Base-by-base conservation (phyloP, 306 rosid species). In the Mimosa pudica region DNA sequence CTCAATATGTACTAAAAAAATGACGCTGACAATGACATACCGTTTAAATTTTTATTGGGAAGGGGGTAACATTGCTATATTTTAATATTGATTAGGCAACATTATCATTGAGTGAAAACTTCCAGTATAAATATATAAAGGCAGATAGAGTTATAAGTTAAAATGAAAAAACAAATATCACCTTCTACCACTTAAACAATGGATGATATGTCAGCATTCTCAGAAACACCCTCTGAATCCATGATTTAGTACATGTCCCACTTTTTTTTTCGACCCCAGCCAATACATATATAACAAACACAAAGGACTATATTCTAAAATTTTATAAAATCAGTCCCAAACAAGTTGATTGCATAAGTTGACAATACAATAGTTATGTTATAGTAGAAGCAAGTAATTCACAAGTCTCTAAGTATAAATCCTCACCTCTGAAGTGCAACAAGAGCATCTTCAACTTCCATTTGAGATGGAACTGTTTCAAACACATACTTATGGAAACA, bases 401-500 rank as follows among this genome's bases (percentile, higher is more conserved):
- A 69, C n/a, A 44, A 17, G 42, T 14, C 13, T 41, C 14, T 9
- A 16, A 13, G 4, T 35, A 4, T 46, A 67, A 44, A 76, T 70
- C 65, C 92, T 88, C 77, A 92, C 97, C 70, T 58, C 33, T 77
- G 84, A 65, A 90, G 90, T 62, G 89, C 77, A 71, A 83, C n/a
- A 6, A 88, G 64, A 2, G 94, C 91, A 65, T 71, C 80, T 38
- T 90, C 78, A 74, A 90, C 89, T 86, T 92, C 96, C 30, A n/a
- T 1, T 64, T 49, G 84, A 60, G 92, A 86, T 20, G 94, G 96
- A 77, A 84, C 89, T 44, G 80, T 51, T 3, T 84, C 85, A 66
- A 92, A 88, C 12, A 82, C 82, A 20, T 61, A 73, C 62, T 82
- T 77, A 72, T 17, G 18, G 64, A 61, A 58, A 70, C 71, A 35